phyloP scores from a whole-genome alignment of 225 moss, liverwort and hornwort genomes.

The Neckera pumila region DNA sequence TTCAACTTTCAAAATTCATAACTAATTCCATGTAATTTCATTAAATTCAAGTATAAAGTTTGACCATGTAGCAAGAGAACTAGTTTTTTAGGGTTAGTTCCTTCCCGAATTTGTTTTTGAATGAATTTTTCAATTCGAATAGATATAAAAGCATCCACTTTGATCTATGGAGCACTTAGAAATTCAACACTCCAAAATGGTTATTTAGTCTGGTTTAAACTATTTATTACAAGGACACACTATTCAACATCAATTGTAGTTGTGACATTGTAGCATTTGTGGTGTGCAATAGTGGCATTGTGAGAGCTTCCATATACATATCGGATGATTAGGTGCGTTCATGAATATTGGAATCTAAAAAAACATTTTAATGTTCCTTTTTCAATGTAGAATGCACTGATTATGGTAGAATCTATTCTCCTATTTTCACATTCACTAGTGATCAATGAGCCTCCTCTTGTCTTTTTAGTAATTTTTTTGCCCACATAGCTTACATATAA shows the following conservation, averaged over 20 bases:
- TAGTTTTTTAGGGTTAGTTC: no score
- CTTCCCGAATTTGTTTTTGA: no score
- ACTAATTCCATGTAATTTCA: neutral
- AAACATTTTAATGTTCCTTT: no score
- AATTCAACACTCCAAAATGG: no score
- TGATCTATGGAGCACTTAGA: no score
- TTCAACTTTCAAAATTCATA: neutral
- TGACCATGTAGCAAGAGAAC: no score
- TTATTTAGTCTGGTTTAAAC: no score
- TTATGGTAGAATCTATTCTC: neutral
- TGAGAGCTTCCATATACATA: neutral
- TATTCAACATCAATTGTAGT: neutral
- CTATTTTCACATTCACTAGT: neutral
- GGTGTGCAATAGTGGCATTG: neutral
- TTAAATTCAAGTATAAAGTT: no score
- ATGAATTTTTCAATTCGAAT: no score
- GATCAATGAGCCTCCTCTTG: neutral
- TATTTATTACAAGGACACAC: no score
- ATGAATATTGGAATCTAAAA: neutral
- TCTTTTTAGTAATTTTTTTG: neutral
- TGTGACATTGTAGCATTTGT: accelerated
- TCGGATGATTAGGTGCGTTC: accelerated
- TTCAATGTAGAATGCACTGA: neutral
- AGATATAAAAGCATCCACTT: no score
- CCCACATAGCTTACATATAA: accelerated